phyloP scores from a whole-genome alignment of 2,329 filamentous ascomycete genomes.

The Xylaria sp. region DNA sequence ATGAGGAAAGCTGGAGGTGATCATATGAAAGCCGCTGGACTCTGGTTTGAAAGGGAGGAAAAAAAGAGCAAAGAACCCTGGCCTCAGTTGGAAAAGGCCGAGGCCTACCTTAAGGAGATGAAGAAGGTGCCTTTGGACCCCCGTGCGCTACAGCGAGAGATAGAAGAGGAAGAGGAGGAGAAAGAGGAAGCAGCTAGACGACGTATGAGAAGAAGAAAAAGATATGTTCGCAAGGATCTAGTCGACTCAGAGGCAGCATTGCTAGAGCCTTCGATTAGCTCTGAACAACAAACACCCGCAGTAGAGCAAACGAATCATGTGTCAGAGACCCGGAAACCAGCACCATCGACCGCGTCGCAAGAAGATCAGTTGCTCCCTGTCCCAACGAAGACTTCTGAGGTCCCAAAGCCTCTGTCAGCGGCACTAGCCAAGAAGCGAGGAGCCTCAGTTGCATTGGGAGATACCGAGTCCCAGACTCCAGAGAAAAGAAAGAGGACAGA shows the following conservation, averaged over 20 bases:
- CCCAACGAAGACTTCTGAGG: too few species aligned
- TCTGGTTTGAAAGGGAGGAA: conserved; percentile 23
- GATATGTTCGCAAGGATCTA: not conserved
- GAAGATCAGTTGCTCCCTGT: not conserved
- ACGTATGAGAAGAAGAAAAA: not conserved
- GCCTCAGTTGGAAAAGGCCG: conserved; percentile 30
- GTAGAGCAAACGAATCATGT: not conserved
- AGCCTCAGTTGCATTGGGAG: too few species aligned
- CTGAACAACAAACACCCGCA: not conserved
- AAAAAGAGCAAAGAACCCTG: conserved; percentile 27
- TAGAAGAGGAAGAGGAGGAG: conserved; percentile 7
- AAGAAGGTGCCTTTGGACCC: conserved; percentile 16
- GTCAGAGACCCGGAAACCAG: not conserved
- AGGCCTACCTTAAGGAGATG: conserved; percentile 36
- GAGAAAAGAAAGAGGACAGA: conserved; percentile 34
- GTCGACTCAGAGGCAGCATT: too few species aligned
- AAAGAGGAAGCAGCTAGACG: not conserved
- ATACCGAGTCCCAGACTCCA: not conserved
- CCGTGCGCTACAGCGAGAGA: not conserved
- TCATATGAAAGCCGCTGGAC: conserved; percentile 3
- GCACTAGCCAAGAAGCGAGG: too few species aligned
- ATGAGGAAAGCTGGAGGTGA: conserved; percentile 11
- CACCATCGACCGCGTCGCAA: not conserved
- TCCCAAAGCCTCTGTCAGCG: not conserved
- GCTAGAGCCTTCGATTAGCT: too few species aligned